Evolutionary conservation across 805 yeast genomes (phyloP).

Genomic region (Yamadazyma philogaea): DNA sequence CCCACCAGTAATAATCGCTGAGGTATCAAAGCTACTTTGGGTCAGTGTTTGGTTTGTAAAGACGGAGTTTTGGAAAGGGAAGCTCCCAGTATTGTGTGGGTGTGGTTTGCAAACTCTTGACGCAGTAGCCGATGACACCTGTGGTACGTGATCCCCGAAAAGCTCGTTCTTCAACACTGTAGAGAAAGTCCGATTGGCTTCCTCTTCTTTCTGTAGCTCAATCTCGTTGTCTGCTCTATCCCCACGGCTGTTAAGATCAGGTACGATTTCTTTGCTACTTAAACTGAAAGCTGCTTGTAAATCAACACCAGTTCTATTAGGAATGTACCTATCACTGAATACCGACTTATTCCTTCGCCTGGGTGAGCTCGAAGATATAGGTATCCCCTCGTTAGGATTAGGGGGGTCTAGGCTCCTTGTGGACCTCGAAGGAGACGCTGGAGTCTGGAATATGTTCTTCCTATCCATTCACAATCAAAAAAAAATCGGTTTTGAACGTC

Average conservation of each 20-base stretch:
- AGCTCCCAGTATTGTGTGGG: slow-evolving; percentile 21
- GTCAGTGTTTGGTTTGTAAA: slow-evolving; percentile 10
- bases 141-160: slow-evolving; percentile 82
- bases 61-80: slow-evolving; percentile 3
- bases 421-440: slow-evolving; percentile 41
- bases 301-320: slow-evolving; percentile 81
- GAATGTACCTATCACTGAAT: slow-evolving; percentile 85
- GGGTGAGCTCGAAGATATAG: slow-evolving; percentile 33
- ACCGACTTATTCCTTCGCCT: slow-evolving; percentile 49
- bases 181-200: slow-evolving; percentile 84
- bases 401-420: slow-evolving; percentile 40
- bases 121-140: slow-evolving; percentile 31
- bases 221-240: slow-evolving; percentile 50
- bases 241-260: slow-evolving; percentile 27
- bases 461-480: slow-evolving; percentile 3
- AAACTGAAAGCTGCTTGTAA: slow-evolving; percentile 79
- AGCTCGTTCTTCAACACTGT: slow-evolving; percentile 84
- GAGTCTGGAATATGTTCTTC: slow-evolving; percentile 31
- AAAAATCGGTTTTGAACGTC: background rate
- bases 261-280: slow-evolving; percentile 42
- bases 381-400: slow-evolving; percentile 25
- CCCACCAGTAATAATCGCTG: background rate
- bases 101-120: slow-evolving; percentile 10
- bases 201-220: slow-evolving; percentile 67
- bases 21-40: slow-evolving; percentile 6